Evolutionary conservation across 176 grass and related monocot genomes (phyloP).

Genomic region (Rhynchospora breviuscula): DNA sequence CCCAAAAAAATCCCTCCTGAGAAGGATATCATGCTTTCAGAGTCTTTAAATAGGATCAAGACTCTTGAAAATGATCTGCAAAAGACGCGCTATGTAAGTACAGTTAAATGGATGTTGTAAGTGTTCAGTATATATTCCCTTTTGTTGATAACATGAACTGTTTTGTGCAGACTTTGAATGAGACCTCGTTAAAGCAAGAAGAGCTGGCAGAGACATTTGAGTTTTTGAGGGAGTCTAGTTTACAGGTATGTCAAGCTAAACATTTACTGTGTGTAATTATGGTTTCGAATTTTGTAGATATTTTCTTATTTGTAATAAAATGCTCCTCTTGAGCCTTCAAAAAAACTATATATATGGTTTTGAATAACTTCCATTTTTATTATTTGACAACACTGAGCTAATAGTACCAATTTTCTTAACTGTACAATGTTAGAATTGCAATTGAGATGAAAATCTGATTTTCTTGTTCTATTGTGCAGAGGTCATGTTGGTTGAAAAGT

Average conservation of each 20-base stretch:
- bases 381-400: neutral
- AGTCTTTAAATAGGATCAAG: slow-evolving; percentile 35
- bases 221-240: slow-evolving; percentile 20
- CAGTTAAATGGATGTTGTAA: neutral
- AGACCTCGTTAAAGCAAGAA: slow-evolving; percentile 36
- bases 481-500: slow-evolving; percentile 32
- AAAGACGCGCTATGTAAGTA: slow-evolving; percentile 40
- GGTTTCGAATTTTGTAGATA: neutral
- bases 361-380: neutral
- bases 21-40: slow-evolving; percentile 35
- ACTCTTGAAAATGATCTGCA: slow-evolving; percentile 35
- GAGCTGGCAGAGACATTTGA: slow-evolving; percentile 27
- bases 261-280: neutral
- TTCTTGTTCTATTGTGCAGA: slow-evolving; percentile 18
- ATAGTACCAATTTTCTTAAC: neutral
- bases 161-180: slow-evolving; percentile 33
- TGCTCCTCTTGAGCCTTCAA: no score
- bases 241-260: slow-evolving; percentile 25
- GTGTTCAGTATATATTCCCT: neutral
- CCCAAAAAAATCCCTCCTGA: slow-evolving; percentile 29
- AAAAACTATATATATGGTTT: neutral
- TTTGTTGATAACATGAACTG: neutral
- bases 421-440: neutral
- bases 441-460: neutral
- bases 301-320: no score